Evolutionary conservation across 164 flowering plant genomes (phyloP).

Genomic region (Berberis vulgaris): DNA sequence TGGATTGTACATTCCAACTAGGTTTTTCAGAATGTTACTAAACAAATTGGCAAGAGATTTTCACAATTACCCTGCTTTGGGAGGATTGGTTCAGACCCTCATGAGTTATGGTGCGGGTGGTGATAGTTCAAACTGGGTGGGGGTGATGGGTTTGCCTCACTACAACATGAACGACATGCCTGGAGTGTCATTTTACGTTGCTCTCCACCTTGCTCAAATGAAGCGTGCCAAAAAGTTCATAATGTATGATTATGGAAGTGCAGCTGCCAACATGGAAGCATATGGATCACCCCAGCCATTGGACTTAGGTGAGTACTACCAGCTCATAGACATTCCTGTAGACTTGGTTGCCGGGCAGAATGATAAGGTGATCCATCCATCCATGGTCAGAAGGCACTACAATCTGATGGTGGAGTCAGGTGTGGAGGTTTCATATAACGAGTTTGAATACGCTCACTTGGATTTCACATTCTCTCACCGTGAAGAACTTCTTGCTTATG

Average conservation of each 20-base stretch:
- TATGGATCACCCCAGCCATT: slow-evolving; percentile 77
- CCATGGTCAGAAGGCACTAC: slow-evolving; percentile 83
- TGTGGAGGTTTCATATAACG: slow-evolving; percentile 63
- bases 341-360: slow-evolving; percentile 87
- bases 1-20: slow-evolving; percentile 88
- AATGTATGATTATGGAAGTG: slow-evolving; percentile 85
- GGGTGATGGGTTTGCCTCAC: slow-evolving; percentile 77
- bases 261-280: slow-evolving; percentile 48
- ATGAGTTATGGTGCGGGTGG: slow-evolving; percentile 93
- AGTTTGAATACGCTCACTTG: slow-evolving; percentile 87
- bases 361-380: slow-evolving; percentile 74
- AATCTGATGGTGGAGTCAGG: slow-evolving; percentile 58
- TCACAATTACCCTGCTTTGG: slow-evolving; percentile 90
- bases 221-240: slow-evolving; percentile 53
- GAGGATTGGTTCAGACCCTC: slow-evolving; percentile 93
- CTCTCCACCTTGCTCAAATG: slow-evolving; percentile 87
- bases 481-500: slow-evolving; percentile 81
- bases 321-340: slow-evolving; percentile 75
- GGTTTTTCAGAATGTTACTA: slow-evolving; percentile 88
- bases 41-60: slow-evolving; percentile 95
- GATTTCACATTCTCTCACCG: slow-evolving; percentile 89
- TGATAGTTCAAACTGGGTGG: slow-evolving; percentile 97
- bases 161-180: slow-evolving; percentile 99
- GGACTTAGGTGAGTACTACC: slow-evolving; percentile 68
- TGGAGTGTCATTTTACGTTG: slow-evolving; percentile 75